These are phyloP conservation scores for Sparassis latifolia DNA, from an alignment of 1,284 basidiomycete genomes.

Conservation along the genomic window DNA sequence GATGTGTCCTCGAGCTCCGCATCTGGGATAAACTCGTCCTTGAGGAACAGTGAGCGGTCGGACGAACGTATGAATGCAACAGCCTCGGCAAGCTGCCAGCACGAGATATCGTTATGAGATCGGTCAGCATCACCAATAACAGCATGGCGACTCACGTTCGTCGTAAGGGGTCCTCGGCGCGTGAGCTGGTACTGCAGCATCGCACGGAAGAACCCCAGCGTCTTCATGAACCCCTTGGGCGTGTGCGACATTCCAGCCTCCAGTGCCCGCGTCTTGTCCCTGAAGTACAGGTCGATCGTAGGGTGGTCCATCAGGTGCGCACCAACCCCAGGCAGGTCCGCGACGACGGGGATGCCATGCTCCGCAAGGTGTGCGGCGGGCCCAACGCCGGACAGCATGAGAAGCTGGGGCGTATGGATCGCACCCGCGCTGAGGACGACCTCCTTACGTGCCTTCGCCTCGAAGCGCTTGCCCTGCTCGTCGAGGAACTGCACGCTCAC, in stretches of 20 bases:
- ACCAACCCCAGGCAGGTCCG: slow-evolving; percentile 55
- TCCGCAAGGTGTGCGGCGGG: slow-evolving; percentile 45
- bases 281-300: slow-evolving; percentile 41
- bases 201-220: slow-evolving; percentile 28
- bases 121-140: neutral
- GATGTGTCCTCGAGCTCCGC: slow-evolving; percentile 41
- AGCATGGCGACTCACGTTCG: slow-evolving; percentile 40
- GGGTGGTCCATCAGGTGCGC: slow-evolving; percentile 55
- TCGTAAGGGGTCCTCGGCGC: slow-evolving; percentile 40
- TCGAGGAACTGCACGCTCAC: slow-evolving; percentile 55
- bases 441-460: slow-evolving; percentile 46
- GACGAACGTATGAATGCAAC: slow-evolving; percentile 52
- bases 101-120: neutral
- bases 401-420: slow-evolving; percentile 58
- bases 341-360: slow-evolving; percentile 42
- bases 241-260: no score
- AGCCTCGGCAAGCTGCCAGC: slow-evolving; percentile 45
- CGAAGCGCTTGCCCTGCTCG: slow-evolving; percentile 29
- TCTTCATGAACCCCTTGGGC: slow-evolving; percentile 28
- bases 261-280: slow-evolving; percentile 32
- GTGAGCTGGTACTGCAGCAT: slow-evolving; percentile 36
- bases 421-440: slow-evolving; percentile 63
- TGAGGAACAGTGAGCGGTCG: slow-evolving; percentile 44
- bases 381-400: slow-evolving; percentile 68
- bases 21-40: slow-evolving; percentile 28